These are phyloP conservation scores for Sarcomyxa edulis DNA, from an alignment of 768 basidiomycete species.

Conservation along the genomic window DNA sequence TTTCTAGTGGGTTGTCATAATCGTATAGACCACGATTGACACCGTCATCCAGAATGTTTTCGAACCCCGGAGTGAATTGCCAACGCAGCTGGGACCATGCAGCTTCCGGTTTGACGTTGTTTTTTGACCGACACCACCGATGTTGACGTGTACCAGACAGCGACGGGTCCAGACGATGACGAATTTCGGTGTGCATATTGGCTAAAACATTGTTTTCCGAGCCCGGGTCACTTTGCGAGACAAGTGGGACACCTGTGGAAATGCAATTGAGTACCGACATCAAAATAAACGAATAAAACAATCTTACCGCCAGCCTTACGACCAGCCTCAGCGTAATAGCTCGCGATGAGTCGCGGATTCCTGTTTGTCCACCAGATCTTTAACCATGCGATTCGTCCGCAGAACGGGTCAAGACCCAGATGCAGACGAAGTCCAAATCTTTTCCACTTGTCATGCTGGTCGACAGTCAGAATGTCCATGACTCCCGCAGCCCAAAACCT, in stretches of 20 bases:
- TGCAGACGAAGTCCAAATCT: slow-evolving; percentile 28
- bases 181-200: slow-evolving; percentile 33
- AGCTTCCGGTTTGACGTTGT: slow-evolving; percentile 38
- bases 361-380: slow-evolving; percentile 29
- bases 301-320: slow-evolving; percentile 13
- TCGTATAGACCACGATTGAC: slow-evolving; percentile 23
- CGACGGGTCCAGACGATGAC: slow-evolving; percentile 32
- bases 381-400: slow-evolving; percentile 22
- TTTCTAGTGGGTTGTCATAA: slow-evolving; percentile 13
- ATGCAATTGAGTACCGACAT: slow-evolving; percentile 4
- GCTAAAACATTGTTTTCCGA: slow-evolving; percentile 39
- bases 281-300: slow-evolving; percentile 2
- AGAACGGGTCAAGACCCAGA: slow-evolving; percentile 20
- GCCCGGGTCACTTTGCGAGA: slow-evolving; percentile 40
- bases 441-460: slow-evolving; percentile 33
- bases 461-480: slow-evolving; percentile 23
- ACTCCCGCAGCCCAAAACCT: slow-evolving; percentile 26
- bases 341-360: slow-evolving; percentile 18
- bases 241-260: slow-evolving; percentile 27
- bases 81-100: slow-evolving; percentile 32
- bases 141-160: slow-evolving; percentile 35
- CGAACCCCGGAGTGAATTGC: slow-evolving; percentile 30
- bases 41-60: slow-evolving; percentile 27
- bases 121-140: slow-evolving; percentile 26
- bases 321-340: slow-evolving; percentile 21